Evolutionary conservation across 2,329 filamentous ascomycete species (phyloP).

Genomic region (Nigrospora oryzae): DNA sequence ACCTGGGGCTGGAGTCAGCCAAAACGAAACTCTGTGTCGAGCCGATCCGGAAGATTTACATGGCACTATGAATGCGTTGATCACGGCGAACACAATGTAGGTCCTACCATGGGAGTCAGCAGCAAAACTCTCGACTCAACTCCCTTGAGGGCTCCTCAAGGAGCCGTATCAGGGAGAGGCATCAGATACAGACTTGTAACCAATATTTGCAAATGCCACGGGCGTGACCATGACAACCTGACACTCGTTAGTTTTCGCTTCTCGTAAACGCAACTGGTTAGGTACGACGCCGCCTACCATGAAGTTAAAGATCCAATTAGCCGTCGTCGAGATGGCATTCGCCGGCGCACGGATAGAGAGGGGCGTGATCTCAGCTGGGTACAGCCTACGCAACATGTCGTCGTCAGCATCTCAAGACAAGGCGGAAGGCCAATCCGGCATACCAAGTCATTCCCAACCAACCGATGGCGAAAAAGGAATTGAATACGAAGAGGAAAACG

Average conservation of each 20-base stretch:
- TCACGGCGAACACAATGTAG: constrained; percentile 1
- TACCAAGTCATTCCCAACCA: constrained; percentile 48
- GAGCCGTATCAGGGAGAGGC: too few species aligned
- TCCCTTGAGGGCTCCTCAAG: too few species aligned
- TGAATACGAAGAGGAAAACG: constrained; percentile 40
- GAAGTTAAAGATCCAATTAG: constrained; percentile 13
- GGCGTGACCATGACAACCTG: background rate
- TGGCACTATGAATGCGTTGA: background rate
- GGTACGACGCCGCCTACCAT: background rate
- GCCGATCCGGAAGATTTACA: background rate
- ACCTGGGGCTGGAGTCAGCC: too few species aligned
- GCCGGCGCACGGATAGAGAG: constrained; percentile 2
- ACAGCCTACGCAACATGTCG: background rate
- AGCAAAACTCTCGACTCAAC: too few species aligned
- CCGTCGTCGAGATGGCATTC: constrained; percentile 2
- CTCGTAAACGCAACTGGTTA: too few species aligned
- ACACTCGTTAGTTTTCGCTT: too few species aligned
- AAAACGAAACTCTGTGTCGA: too few species aligned
- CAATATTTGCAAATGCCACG: constrained; percentile 1
- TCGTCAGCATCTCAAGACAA: too few species aligned
- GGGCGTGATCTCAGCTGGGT: constrained; percentile 6
- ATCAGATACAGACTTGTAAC: background rate
- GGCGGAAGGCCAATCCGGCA: too few species aligned
- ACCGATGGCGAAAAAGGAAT: constrained; percentile 42
- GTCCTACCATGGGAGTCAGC: background rate